Conservation (phyloP, 2,329 filamentous ascomycete species). For the Metarhizium rileyi region DNA sequence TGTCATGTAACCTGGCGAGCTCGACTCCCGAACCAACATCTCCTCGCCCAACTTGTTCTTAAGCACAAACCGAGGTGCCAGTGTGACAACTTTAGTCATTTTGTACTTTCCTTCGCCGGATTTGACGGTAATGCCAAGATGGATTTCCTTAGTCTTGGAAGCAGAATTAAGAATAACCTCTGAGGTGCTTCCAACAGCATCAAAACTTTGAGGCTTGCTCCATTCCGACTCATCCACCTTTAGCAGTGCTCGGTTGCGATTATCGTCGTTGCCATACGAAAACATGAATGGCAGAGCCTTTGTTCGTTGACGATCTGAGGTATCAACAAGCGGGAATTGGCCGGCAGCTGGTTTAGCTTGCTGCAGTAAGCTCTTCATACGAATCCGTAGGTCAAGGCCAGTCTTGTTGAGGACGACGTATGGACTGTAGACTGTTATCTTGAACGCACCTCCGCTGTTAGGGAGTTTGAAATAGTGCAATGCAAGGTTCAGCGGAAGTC, state of each 20-base stretch:
- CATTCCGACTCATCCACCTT: constrained; percentile 85
- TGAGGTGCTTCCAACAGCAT: constrained; percentile 87
- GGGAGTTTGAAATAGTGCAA: constrained; percentile 88
- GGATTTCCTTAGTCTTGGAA: constrained; percentile 68
- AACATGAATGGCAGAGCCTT: constrained; percentile 92
- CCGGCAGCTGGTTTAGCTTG: constrained; percentile 76
- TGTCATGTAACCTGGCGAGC: constrained; percentile 75
- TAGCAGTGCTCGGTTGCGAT: constrained; percentile 79
- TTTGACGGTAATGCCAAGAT: constrained; percentile 79
- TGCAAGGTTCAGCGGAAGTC: constrained; percentile 67
- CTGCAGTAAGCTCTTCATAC: constrained; percentile 82
- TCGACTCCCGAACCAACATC: constrained; percentile 82
- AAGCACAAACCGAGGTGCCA: constrained; percentile 85
- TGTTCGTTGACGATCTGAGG: constrained; percentile 43
- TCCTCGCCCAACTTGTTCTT: constrained; percentile 89
- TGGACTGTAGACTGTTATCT: constrained; percentile 87
- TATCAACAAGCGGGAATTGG: constrained; percentile 51
- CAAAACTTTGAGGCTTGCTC: constrained; percentile 97
- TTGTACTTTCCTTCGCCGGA: constrained; percentile 97
- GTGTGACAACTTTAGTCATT: constrained; percentile 87
- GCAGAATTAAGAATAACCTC: constrained; percentile 75
- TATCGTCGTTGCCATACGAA: constrained; percentile 80
- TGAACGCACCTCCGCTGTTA: constrained; percentile 90
- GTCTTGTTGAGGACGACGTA: constrained; percentile 96
- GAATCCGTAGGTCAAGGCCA: constrained; percentile 76